Conservation (phyloP, 768 basidiomycete species). For the Podaxis sp. region DNA sequence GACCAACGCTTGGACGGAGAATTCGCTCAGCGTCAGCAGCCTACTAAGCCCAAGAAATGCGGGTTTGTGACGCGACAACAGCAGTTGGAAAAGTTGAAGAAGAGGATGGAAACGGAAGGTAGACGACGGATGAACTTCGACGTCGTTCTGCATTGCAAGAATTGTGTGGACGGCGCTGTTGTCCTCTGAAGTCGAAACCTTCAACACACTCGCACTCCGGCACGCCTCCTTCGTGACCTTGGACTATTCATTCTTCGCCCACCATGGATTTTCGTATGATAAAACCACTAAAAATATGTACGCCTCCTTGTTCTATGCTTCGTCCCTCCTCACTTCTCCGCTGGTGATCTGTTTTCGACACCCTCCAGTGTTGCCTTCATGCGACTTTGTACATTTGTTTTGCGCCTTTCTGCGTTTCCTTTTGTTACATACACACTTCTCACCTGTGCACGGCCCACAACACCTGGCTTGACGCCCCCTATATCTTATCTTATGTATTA, state of each 20-base stretch:
- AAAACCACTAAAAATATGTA: slow-evolving; percentile 1
- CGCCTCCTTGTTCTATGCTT: slow-evolving; percentile 1
- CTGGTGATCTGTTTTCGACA: slow-evolving; percentile 15
- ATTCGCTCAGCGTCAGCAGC: not conserved
- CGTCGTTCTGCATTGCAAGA: slow-evolving; percentile 33
- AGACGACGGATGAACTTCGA: slow-evolving; percentile 24
- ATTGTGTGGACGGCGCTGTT: slow-evolving; percentile 35
- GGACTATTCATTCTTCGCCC: slow-evolving; percentile 14
- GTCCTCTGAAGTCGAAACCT: slow-evolving; percentile 37
- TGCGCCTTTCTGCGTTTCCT: not conserved
- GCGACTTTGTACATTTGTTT: slow-evolving; percentile 3
- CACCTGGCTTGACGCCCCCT: slow-evolving; percentile 29
- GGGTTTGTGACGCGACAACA: slow-evolving; percentile 60
- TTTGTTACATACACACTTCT: slow-evolving; percentile 9
- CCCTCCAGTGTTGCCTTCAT: not conserved
- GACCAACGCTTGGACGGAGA: slow-evolving; percentile 8
- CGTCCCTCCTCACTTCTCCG: slow-evolving; percentile 2
- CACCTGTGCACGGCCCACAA: slow-evolving; percentile 13
- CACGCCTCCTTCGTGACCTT: slow-evolving; percentile 21
- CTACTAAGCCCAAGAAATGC: slow-evolving; percentile 18
- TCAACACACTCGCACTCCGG: not conserved
- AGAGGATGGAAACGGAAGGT: slow-evolving; percentile 47
- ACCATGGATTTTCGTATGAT: slow-evolving; percentile 7
- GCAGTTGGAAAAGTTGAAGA: slow-evolving; percentile 63
- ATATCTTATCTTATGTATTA: slow-evolving; percentile 27